Percentiles rank a stretch among this genome's conserved stretches.
These are phyloP conservation scores for Bonia amplexicaulis DNA, from an alignment of 176 grass and related monocot genomes.

Conservation along the genomic window DNA sequence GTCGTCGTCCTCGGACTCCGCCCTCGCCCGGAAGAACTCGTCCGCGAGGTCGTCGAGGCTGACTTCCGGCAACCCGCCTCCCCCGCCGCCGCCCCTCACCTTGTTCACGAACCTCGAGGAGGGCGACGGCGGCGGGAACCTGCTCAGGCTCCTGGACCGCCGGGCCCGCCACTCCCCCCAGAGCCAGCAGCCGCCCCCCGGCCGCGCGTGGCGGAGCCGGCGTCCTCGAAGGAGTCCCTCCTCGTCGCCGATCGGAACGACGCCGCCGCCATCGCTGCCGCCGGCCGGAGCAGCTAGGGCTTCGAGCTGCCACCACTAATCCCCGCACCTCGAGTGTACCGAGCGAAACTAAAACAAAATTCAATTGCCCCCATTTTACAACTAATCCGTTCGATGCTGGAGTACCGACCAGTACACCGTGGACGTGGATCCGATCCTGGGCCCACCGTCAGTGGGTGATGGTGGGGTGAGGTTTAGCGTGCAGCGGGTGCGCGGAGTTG, in stretches of 20 bases:
- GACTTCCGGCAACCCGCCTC: conserved; percentile 38
- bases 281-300: conserved; percentile 22
- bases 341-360: neutral
- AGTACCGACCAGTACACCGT: neutral
- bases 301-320: conserved; percentile 2
- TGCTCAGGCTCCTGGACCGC: conserved; percentile 76
- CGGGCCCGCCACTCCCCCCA: neutral
- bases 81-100: conserved; percentile 21
- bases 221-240: conserved; percentile 20
- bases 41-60: conserved; percentile 96
- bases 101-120: conserved; percentile 76
- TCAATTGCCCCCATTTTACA: neutral
- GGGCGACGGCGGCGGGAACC: conserved; percentile 63
- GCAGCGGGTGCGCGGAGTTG: neutral
- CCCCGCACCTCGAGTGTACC: neutral
- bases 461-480: accelerated
- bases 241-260: conserved; percentile 26
- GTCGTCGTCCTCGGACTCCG: conserved; percentile 80
- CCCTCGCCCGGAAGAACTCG: conserved; percentile 85
- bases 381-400: neutral
- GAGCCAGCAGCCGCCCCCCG: neutral
- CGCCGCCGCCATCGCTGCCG: conserved; percentile 11
- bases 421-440: neutral
- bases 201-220: conserved; percentile 31
- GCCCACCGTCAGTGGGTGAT: neutral